A percentile compares a stretch with the other conserved stretches of the same genome.
phyloP scores from a whole-genome alignment of 768 basidiomycete genomes.

The Naganishia antarctica region DNA sequence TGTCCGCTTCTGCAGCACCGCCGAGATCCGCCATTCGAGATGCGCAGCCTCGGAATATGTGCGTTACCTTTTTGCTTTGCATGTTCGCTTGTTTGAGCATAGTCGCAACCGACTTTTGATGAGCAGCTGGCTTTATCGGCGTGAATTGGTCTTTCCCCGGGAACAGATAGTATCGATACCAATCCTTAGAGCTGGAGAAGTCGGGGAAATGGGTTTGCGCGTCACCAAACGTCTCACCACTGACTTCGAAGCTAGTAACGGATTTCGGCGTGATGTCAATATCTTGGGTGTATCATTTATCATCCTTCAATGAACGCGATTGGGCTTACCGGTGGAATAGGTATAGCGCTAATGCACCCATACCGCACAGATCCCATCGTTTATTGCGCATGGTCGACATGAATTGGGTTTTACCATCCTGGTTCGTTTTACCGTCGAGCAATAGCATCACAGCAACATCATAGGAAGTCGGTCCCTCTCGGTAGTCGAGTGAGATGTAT shows the following conservation, averaged over 20 bases:
- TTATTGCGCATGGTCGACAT: neutral
- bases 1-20: neutral
- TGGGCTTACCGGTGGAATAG: neutral
- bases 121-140: neutral
- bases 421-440: neutral
- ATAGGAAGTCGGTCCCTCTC: neutral
- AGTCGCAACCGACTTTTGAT: neutral
- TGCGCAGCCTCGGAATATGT: neutral
- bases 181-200: neutral
- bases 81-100: neutral
- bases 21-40: neutral
- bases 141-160: neutral
- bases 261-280: neutral
- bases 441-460: conserved; percentile 1
- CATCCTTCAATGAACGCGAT: neutral
- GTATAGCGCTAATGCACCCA: neutral
- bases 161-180: neutral
- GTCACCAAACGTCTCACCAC: neutral
- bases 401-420: conserved; percentile 5
- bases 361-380: neutral
- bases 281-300: neutral
- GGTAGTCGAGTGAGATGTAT: neutral
- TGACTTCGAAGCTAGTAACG: neutral
- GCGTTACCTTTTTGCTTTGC: neutral
- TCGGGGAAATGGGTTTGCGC: neutral